A percentile compares a stretch with the other conserved stretches of the same genome.
These are phyloP conservation scores for Microthyrium microscopicum DNA, from an alignment of 2,329 filamentous ascomycete species.

Conservation along the genomic window DNA sequence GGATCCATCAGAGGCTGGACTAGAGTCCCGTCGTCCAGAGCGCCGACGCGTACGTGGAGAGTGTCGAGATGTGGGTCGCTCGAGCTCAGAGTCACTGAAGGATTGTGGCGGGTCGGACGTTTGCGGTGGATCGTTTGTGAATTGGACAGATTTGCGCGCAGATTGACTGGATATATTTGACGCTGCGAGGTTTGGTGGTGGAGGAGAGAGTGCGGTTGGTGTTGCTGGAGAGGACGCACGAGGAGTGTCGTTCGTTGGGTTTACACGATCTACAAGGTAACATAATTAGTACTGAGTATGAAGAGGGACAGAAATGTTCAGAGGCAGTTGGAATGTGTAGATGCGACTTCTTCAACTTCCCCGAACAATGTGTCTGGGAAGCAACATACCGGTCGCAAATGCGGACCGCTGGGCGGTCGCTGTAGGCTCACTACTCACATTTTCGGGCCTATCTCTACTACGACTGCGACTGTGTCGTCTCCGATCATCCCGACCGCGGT, in stretches of 20 bases:
- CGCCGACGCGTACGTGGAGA: conserved; percentile 1
- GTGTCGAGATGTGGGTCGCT: neutral
- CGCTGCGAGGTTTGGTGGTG: neutral
- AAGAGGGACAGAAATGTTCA: neutral
- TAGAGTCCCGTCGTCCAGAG: conserved; percentile 2
- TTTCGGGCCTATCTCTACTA: conserved; percentile 22
- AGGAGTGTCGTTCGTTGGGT: neutral
- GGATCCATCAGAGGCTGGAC: conserved; percentile 2
- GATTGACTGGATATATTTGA: neutral
- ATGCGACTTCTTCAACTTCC: conserved; percentile 13
- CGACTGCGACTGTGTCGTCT: conserved; percentile 11
- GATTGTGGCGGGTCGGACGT: neutral
- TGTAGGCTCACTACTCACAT: conserved; percentile 31
- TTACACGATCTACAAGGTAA: neutral
- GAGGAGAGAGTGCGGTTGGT: conserved; percentile 5
- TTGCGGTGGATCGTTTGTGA: conserved; percentile 17
- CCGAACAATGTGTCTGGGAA: conserved; percentile 6
- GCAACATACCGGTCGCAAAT: conserved; percentile 10
- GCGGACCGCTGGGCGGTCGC: conserved; percentile 17
- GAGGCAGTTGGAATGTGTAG: conserved; percentile 10
- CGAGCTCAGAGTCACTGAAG: conserved; percentile 1
- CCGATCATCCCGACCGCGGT: conserved; percentile 11
- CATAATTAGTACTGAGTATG: neutral
- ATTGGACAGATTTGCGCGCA: conserved; percentile 18
- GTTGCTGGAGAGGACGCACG: conserved; percentile 8